Evolutionary conservation across 495 filamentous ascomycete genomes (phyloP).

Genomic region (Lasiosphaeris hirsuta): DNA sequence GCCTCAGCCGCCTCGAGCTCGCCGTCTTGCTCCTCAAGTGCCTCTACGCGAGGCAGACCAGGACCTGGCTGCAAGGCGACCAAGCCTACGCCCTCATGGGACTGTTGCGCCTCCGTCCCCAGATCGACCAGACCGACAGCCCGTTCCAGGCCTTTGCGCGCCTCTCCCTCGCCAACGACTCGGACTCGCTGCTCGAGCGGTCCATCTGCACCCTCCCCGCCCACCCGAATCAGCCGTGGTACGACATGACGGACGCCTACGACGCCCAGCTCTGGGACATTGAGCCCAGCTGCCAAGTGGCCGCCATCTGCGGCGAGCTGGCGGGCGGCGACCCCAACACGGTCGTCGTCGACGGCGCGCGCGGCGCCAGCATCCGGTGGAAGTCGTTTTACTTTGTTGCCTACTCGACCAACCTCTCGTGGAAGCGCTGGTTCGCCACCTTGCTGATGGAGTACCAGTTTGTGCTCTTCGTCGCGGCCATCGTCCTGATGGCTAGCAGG

Average conservation of each 20-base stretch:
- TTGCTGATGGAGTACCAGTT: slow-evolving; percentile 6
- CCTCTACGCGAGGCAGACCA: slow-evolving; percentile 10
- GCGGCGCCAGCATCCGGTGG: slow-evolving; percentile 24
- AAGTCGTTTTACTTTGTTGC: neutral
- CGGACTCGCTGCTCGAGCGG: slow-evolving; percentile 19
- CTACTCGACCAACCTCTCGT: neutral
- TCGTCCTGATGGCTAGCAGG: neutral
- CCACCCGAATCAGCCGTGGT: neutral
- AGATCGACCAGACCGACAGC: slow-evolving; percentile 33
- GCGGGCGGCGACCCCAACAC: slow-evolving; percentile 8
- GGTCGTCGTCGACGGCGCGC: slow-evolving; percentile 20
- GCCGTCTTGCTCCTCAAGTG: slow-evolving; percentile 15
- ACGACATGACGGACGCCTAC: slow-evolving; percentile 16
- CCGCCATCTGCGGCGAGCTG: slow-evolving; percentile 11
- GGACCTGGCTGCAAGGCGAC: slow-evolving; percentile 27
- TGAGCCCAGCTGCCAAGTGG: slow-evolving; percentile 14
- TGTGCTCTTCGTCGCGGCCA: slow-evolving; percentile 5
- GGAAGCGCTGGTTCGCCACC: slow-evolving; percentile 9
- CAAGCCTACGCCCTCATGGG: slow-evolving; percentile 47
- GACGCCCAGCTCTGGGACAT: slow-evolving; percentile 14
- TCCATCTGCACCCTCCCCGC: slow-evolving; percentile 18
- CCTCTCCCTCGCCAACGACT: slow-evolving; percentile 26
- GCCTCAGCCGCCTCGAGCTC: slow-evolving; percentile 23
- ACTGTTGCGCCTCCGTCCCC: slow-evolving; percentile 34
- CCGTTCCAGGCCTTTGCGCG: slow-evolving; percentile 47